Evolutionary conservation across 192 early-diverging fungal genomes (phyloP).

Genomic region (Spinellus fusiger): DNA sequence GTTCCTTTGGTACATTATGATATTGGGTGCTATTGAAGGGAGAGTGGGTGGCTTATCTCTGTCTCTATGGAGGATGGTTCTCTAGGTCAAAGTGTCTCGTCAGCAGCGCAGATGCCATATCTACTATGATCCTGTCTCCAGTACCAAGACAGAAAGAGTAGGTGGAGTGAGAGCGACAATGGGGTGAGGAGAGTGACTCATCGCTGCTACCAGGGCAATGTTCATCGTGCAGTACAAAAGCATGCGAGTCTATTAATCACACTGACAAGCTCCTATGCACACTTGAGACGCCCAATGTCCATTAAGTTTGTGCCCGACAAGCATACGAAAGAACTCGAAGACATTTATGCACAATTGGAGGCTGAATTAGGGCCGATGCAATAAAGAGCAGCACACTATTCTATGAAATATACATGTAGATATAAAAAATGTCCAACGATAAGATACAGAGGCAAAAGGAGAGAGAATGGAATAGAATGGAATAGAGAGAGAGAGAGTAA

Average conservation of each 20-base stretch:
- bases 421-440: neutral
- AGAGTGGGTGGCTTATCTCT: no score
- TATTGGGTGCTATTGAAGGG: neutral
- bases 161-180: neutral
- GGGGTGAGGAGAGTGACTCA: neutral
- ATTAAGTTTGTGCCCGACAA: slow-evolving; percentile 27
- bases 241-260: slow-evolving; percentile 8
- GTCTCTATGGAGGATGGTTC: no score
- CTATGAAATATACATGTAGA: neutral
- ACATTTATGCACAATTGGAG: slow-evolving; percentile 17
- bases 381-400: neutral
- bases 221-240: slow-evolving; percentile 11
- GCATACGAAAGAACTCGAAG: slow-evolving; percentile 20
- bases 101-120: slow-evolving; percentile 26
- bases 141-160: slow-evolving; percentile 18
- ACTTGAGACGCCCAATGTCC: slow-evolving; percentile 17
- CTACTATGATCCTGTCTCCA: slow-evolving; percentile 21
- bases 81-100: slow-evolving; percentile 19
- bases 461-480: no score
- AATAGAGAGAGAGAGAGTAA: no score
- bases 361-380: neutral
- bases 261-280: slow-evolving; percentile 24
- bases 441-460: no score
- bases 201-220: slow-evolving; percentile 6
- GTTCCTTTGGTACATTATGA: neutral